Conservation (phyloP, 2,329 filamentous ascomycete genomes). For the Aspergillus luchuensis region DNA sequence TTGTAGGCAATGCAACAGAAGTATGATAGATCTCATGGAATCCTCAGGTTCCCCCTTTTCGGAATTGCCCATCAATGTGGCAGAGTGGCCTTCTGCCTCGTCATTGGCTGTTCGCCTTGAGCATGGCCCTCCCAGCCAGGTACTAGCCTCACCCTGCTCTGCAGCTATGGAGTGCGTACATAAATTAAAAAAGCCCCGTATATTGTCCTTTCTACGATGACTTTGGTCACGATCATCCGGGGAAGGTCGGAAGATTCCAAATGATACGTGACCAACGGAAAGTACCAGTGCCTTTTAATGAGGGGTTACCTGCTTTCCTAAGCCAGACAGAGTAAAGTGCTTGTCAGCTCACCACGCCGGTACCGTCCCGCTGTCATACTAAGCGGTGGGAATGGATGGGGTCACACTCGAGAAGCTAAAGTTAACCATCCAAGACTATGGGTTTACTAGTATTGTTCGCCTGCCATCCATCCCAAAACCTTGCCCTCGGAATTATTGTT, state of each 20-base stretch:
- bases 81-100: not conserved
- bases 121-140: not conserved
- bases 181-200: not conserved
- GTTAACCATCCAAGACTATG: conserved; percentile 5
- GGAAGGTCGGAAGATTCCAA: conserved; percentile 9
- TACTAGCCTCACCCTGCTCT: conserved; percentile 3
- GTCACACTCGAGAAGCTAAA: conserved; percentile 1
- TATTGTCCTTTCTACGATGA: not conserved
- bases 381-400: not conserved
- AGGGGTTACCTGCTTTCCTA: not conserved
- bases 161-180: not conserved
- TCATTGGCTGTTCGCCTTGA: not conserved
- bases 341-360: not conserved
- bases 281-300: not conserved
- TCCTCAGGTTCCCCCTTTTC: conserved; percentile 6
- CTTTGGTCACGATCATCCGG: conserved; percentile 6
- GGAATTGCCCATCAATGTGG: not conserved
- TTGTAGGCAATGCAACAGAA: conserved; percentile 10
- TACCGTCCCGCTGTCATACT: conserved; percentile 11
- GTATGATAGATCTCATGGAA: conserved; percentile 20
- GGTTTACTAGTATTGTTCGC: not conserved
- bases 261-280: conserved; percentile 1
- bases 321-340: not conserved
- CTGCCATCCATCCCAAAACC: not conserved
- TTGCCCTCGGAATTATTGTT: not conserved